These are phyloP conservation scores for Melianthus villosus DNA, from an alignment of 441 rosid genomes.

Conservation along the genomic window DNA sequence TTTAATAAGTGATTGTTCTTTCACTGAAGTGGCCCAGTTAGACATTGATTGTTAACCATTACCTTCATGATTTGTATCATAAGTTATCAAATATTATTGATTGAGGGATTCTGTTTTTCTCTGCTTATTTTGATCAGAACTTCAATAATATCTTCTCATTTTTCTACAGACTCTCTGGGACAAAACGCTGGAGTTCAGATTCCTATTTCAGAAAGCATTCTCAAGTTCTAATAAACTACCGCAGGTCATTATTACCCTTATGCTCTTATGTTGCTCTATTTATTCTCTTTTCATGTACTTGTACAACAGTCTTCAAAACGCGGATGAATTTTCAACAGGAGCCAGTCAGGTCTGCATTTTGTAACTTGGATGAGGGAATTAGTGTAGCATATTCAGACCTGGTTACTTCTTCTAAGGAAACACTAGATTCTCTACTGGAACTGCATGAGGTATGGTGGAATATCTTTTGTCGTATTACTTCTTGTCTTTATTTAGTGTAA, in stretches of 20 bases:
- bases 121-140: background rate
- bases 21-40: too few species aligned
- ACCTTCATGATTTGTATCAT: too few species aligned
- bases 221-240: conserved; percentile 67
- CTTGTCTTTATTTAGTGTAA: background rate
- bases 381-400: conserved; percentile 44
- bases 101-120: too few species aligned
- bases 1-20: too few species aligned
- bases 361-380: conserved; percentile 36
- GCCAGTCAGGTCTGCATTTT: conserved; percentile 43
- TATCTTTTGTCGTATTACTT: background rate
- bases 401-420: conserved; percentile 44
- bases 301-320: too few species aligned
- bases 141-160: conserved; percentile 2
- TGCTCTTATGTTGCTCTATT: background rate
- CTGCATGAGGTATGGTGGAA: conserved; percentile 61
- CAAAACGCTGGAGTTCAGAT: conserved; percentile 65
- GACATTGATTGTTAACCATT: too few species aligned
- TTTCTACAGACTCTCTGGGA: conserved; percentile 72
- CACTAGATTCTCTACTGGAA: conserved; percentile 57
- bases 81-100: too few species aligned
- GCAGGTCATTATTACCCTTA: conserved; percentile 24
- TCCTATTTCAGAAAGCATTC: conserved; percentile 79
- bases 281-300: too few species aligned
- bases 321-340: conserved; percentile 30